Evolutionary conservation across 2,329 filamentous ascomycete species (phyloP), one percentile per base, ranked within the genome.

Genomic region (Alternaria rosae): DNA sequence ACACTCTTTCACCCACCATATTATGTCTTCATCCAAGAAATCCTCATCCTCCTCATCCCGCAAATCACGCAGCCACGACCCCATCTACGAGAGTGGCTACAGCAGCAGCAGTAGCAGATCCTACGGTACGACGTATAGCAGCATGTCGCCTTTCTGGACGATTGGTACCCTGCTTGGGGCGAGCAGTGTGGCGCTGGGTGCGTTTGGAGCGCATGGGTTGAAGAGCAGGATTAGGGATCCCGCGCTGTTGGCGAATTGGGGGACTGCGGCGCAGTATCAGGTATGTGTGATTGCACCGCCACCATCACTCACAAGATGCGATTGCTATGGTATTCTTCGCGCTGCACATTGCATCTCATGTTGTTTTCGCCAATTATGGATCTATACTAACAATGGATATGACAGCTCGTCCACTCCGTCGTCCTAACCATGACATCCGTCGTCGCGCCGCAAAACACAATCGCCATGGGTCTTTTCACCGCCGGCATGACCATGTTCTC

Each of bases 401-500:
- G 88, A 87, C 70, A 91, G 88, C 83, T 91, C 47, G 79, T 89
- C 50, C 89, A 91, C 79, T 87, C 87, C 13, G 82, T 85, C 30
- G 86, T 86, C 42, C 78, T 91, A 48, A 85, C 91, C 25, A 79
- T 89, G 20, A 82, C 87, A 5, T 78, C 84, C 15, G 80, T 82
- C 54, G 80, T 81, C 8, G 83, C 83, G 2, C 86, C 87, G 11
- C 81, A 84, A 65, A 85, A 87, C 70, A 86, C 84, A 30, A 70
- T 88, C 21, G 87, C 88, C 17, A 85, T 85, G 54, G 78, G 79
- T 2, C 80, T 90, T n/a, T 86, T 91, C 73, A 85, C 86, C 0
- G 86, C 86, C 0, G 89, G 89, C 54, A 90, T 91, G 82, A 87
- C 86, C 5, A 84, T 90, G 83, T 91, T 91, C 78, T 87, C 84